Conservation (phyloP, 2,329 filamentous ascomycete genomes). For the Colletotrichum orchidophilum region DNA sequence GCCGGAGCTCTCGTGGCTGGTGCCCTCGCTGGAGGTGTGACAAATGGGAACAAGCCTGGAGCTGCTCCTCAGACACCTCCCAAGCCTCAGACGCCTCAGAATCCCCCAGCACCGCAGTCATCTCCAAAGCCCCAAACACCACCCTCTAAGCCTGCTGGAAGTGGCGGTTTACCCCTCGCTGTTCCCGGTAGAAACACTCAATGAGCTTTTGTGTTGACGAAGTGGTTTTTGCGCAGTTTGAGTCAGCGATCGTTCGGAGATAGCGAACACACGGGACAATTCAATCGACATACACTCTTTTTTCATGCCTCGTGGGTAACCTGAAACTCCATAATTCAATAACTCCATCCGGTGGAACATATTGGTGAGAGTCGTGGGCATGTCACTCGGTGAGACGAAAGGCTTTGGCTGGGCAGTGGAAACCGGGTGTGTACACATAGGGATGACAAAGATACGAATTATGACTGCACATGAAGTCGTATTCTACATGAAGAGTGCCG, state of each 20-base stretch:
- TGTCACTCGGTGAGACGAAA: background rate
- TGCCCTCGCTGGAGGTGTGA: slow-evolving; percentile 1
- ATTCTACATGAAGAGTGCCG: background rate
- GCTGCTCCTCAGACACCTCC: background rate
- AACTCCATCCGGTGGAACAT: background rate
- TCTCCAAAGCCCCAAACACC: background rate
- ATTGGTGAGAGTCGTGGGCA: background rate
- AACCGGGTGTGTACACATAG: slow-evolving; percentile 6
- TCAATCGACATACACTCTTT: slow-evolving; percentile 1
- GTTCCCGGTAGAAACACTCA: slow-evolving; percentile 4
- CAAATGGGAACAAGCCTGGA: background rate
- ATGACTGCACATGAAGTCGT: background rate
- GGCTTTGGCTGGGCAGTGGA: background rate
- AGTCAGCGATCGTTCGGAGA: slow-evolving; percentile 2
- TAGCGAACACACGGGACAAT: background rate
- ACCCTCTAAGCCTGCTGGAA: background rate
- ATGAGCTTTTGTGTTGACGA: slow-evolving; percentile 24
- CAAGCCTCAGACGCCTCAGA: background rate
- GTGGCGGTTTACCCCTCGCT: slow-evolving; percentile 8
- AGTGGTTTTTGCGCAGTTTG: slow-evolving; percentile 17
- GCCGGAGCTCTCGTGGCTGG: slow-evolving; percentile 20
- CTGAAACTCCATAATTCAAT: background rate
- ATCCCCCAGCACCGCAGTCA: background rate
- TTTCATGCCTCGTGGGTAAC: background rate
- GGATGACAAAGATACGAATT: background rate